phyloP scores from a whole-genome alignment of 2,329 filamentous ascomycete genomes.

The Hirsutella minnesotensis region DNA sequence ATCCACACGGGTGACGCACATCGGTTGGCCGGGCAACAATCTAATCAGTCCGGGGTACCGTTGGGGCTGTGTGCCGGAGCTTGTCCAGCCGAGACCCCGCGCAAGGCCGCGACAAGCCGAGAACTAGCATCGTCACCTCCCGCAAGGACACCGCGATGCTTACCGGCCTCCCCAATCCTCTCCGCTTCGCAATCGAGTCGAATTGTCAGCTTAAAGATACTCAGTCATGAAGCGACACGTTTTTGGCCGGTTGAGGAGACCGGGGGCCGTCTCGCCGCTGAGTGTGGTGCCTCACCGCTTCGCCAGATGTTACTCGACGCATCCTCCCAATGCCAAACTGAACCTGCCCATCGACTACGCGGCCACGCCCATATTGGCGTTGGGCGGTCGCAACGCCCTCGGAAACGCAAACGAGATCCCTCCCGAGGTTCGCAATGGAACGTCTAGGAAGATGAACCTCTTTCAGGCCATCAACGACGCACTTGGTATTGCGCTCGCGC shows the following conservation, averaged over 20 bases:
- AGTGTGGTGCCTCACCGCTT: conserved; percentile 3
- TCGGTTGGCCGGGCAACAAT: conserved; percentile 30
- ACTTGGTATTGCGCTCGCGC: conserved; percentile 66
- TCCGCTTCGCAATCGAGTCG: conserved; percentile 1
- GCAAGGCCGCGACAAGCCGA: conserved; percentile 26
- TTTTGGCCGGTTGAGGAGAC: background rate
- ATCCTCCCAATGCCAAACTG: conserved; percentile 50
- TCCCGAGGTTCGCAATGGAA: conserved; percentile 48
- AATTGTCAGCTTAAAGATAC: conserved; percentile 1
- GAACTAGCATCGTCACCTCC: conserved; percentile 13
- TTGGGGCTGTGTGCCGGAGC: background rate
- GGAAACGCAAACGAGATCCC: conserved; percentile 62
- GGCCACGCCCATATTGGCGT: conserved; percentile 68
- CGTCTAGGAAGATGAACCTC: conserved; percentile 80
- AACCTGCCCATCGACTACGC: conserved; percentile 85
- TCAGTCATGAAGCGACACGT: conserved; percentile 8
- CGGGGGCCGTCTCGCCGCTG: background rate
- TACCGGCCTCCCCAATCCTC: background rate
- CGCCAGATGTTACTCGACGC: conserved; percentile 37
- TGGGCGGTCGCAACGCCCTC: conserved; percentile 58
- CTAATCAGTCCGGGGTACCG: conserved; percentile 12
- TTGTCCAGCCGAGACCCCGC: conserved; percentile 10
- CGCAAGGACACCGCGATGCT: background rate
- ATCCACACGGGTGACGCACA: background rate
- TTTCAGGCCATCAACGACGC: conserved; percentile 92